phyloP scores from a whole-genome alignment of 768 basidiomycete species.

The Botryobasidium botryosum region DNA sequence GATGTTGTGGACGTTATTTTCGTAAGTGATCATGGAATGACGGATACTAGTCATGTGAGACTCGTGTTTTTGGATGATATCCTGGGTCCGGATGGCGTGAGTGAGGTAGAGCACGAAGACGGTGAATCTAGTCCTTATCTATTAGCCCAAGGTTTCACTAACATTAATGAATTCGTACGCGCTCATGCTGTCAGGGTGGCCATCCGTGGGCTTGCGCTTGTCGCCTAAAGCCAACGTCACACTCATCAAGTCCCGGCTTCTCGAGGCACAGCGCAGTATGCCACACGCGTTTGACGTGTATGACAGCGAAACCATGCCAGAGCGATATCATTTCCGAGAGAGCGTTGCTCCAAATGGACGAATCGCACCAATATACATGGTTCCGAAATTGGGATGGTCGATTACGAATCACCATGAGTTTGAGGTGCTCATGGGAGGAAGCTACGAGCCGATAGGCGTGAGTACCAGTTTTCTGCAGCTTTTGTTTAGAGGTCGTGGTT shows the following conservation, averaged over 20 bases:
- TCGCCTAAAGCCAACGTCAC: conserved; percentile 35
- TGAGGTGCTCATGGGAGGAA: conserved; percentile 31
- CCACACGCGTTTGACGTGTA: conserved; percentile 61
- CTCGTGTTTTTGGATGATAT: conserved; percentile 70
- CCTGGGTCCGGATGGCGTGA: conserved; percentile 44
- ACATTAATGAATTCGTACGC: background rate
- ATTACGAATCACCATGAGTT: conserved; percentile 45
- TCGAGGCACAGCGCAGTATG: no score
- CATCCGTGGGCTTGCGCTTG: conserved; percentile 75
- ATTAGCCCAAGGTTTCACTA: background rate
- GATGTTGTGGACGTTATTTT: conserved; percentile 79
- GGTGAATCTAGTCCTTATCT: conserved; percentile 21
- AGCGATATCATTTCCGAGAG: conserved; percentile 66
- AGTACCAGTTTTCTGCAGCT: no score
- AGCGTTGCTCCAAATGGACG: conserved; percentile 31
- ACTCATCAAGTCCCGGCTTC: conserved; percentile 27
- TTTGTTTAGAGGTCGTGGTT: no score
- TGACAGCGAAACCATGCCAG: conserved; percentile 66
- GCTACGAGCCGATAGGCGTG: conserved; percentile 47
- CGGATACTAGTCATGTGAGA: conserved; percentile 64
- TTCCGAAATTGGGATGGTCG: conserved; percentile 67
- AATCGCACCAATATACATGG: conserved; percentile 78
- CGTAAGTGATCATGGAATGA: conserved; percentile 88
- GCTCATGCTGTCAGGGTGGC: conserved; percentile 44
- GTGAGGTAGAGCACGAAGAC: conserved; percentile 53